Base-by-base conservation (phyloP, 1,284 basidiomycete genomes). In the Athelia sp. region DNA sequence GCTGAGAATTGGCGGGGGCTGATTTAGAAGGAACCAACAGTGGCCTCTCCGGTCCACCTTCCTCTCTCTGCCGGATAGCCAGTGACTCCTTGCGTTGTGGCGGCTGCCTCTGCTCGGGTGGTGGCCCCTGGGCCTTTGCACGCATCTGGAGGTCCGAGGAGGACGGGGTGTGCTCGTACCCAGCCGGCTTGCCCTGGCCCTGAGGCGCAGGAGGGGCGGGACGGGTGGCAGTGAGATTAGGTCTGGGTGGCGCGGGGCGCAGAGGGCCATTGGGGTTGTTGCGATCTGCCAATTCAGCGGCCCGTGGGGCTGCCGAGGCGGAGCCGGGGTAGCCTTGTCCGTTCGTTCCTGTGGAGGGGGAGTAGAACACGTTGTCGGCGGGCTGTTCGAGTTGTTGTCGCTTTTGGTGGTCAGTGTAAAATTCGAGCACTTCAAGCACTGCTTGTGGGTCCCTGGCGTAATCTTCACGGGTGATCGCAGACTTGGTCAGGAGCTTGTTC, bases 371-470 rank as follows among this genome's bases (percentile, higher is more conserved):
- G 34, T 59, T 53, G 56, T 51, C 47, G 66, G 69, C 68, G 54
- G 74, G 58, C 72, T 87, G 84, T 59, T 95, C 92, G 62, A 89
- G 71, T 29, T 29, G 6, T 62, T 90, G 90, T n/a, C 88, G 83
- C 66, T 93, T 94, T 73, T 98, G 93, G 60, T 94, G 93, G 64
- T 97, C 93, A 13, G 95, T 98, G 70, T 98, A 98, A 72, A 98
- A 99, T 62, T 98, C 94, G 51, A 99, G 84, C 0, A 98, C 96
- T 56, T 98, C 96, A 15, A 98, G 77, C 14, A 99, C 96, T 1
- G 96, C 96, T 62, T 98, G 95, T 0, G 96, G 96, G 62, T 99
- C 90, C 65, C 90, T 92, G 11, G 91, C 93, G 53, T 98, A 98
- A 66, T 99, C 96, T 70, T 98, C 96, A 50, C 93, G 88, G 1